phyloP scores from a whole-genome alignment of 192 early-diverging fungal species.

The Fimicolochytrium jonesii region DNA sequence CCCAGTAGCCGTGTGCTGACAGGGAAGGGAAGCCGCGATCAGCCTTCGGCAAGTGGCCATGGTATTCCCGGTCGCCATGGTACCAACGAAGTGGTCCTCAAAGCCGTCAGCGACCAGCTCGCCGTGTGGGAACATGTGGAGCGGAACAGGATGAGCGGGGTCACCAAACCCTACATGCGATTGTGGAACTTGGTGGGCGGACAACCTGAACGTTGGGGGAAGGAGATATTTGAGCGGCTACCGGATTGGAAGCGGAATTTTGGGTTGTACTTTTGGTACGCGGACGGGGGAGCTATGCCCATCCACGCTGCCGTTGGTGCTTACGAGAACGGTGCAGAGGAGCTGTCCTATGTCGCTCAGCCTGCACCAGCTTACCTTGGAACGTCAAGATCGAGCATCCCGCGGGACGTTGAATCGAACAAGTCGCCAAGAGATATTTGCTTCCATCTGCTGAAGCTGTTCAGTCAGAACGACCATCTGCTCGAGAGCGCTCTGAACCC shows the following conservation, averaged over 20 bases:
- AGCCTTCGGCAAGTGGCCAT: too few species aligned
- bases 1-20: conserved; percentile 36
- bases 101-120: conserved; percentile 30
- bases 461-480: conserved; percentile 32
- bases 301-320: conserved; percentile 27
- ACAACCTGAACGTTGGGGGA: conserved; percentile 31
- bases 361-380: conserved; percentile 10
- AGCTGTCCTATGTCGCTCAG: not conserved
- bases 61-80: conserved; percentile 30
- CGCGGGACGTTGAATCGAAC: not conserved
- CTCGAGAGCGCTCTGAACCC: conserved; percentile 62
- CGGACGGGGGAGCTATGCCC: conserved; percentile 31
- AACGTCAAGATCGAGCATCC: not conserved
- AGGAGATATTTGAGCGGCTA: not conserved
- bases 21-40: not conserved
- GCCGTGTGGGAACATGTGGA: conserved; percentile 30
- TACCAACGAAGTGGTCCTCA: conserved; percentile 14
- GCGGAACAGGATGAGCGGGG: not conserved
- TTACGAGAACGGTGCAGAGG: conserved; percentile 32
- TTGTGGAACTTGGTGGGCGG: conserved; percentile 42
- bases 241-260: conserved; percentile 45
- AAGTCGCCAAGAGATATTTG: conserved; percentile 46
- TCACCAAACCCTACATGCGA: conserved; percentile 27
- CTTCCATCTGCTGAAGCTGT: conserved; percentile 73
- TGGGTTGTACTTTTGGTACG: conserved; percentile 54